Evolutionary conservation across 306 rosid genomes (phyloP), one percentile per base, ranked within the genome.

Genomic region (Prosopis cineraria): DNA sequence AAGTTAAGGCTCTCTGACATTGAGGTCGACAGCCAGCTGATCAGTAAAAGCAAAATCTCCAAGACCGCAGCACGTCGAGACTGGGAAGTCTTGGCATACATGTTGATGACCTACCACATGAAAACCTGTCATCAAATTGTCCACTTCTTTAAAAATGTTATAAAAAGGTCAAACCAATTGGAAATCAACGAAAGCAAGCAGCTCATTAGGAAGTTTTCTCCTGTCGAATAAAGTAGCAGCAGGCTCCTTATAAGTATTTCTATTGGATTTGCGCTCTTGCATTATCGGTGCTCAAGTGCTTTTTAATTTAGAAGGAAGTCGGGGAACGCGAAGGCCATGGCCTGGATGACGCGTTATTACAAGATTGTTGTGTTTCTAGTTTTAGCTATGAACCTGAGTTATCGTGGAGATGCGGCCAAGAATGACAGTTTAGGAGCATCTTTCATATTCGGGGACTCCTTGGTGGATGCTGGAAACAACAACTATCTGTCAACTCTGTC

Each of bases 381-480:
- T 27, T 52, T 87, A 41, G 11, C 81, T 25, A 27, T 80, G 22
- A 79, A 56, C 68, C 24, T 71, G 47, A 75, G 70, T 33, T 73
- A 55, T 40, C 65, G 10, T 80, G 87, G 84, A 44, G 68, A 76
- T 40, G 85, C 30, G 50, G 89, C 80, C 55, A 36, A 77, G 17
- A 70, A 68, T 12, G 56, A 75, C 6, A 76, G 55, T 44, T 52
- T 80, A 37, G 94, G 89, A 72, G 96, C 98, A 65, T 93, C 94
- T 22, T 93, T 87, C 82, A 84, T 93, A 76, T 93, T 93, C 73
- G 98, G 98, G 2, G 98, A 93, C 82, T 93, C 98, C 5, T 82
- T 90, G 27, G 98, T 90, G 33, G 98, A 93, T 85, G 90, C 91
- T 6, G 98, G 98, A 73, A 93, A 93, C 67, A 93, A 90, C 59